phyloP scores from a whole-genome alignment of 129 eudicot species.

The Pulicaria dysenterica region DNA sequence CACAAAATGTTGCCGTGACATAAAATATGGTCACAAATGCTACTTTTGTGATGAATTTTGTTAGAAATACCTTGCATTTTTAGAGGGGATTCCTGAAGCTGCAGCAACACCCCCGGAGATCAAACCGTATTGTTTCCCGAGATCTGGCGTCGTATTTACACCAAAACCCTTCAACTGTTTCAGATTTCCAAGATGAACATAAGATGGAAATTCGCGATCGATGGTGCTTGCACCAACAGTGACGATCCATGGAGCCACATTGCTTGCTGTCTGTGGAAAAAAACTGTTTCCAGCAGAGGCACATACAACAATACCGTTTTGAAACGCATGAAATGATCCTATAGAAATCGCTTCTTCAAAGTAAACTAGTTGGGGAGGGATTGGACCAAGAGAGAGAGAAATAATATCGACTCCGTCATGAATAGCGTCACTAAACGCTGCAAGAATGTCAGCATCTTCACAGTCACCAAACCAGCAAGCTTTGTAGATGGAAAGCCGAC shows the following conservation, averaged over 20 bases:
- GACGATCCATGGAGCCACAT: conserved; percentile 77
- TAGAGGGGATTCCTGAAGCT: conserved; percentile 52
- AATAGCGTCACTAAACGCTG: conserved; percentile 68
- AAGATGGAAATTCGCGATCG: conserved; percentile 54
- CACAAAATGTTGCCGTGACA: neutral
- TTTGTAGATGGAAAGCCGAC: conserved; percentile 68
- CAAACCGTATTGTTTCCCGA: conserved; percentile 38
- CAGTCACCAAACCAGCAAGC: conserved; percentile 62
- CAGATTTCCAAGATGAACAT: conserved; percentile 51
- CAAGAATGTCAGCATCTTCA: conserved; percentile 61
- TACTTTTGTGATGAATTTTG: neutral
- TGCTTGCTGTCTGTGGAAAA: conserved; percentile 44
- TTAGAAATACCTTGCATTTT: conserved; percentile 63
- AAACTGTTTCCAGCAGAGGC: conserved; percentile 63
- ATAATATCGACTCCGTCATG: conserved; percentile 63
- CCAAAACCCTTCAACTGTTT: conserved; percentile 53
- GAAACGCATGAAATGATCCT: conserved; percentile 64
- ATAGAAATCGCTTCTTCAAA: conserved; percentile 48
- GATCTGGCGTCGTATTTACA: conserved; percentile 39
- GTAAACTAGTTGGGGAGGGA: conserved; percentile 44
- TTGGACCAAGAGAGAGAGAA: conserved; percentile 62
- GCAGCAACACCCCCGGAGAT: conserved; percentile 52
- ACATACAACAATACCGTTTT: conserved; percentile 55
- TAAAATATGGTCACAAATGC: neutral
- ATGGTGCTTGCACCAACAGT: conserved; percentile 77